Conservation (phyloP, 805 yeast genomes). For the Starmerella asiatica region DNA sequence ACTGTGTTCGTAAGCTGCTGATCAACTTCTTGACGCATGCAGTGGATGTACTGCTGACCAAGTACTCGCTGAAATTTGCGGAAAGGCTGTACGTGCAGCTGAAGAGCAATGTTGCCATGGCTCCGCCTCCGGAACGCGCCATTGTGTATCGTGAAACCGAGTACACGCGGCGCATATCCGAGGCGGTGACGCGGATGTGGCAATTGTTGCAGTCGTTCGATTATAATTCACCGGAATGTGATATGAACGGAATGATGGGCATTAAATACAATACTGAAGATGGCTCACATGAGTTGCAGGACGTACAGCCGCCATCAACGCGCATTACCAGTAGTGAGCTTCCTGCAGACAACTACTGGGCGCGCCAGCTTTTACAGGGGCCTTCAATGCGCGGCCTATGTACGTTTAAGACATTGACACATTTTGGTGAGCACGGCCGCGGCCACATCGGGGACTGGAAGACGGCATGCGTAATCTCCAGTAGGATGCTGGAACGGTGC, state of each 20-base stretch:
- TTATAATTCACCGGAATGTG: conserved; percentile 35
- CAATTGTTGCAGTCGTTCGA: conserved; percentile 54
- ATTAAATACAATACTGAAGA: neutral
- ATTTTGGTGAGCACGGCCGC: conserved; percentile 21
- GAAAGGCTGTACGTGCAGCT: conserved; percentile 26
- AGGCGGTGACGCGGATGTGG: conserved; percentile 31
- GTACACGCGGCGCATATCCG: conserved; percentile 23
- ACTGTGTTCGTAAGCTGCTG: conserved; percentile 49
- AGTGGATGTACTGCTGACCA: conserved; percentile 31
- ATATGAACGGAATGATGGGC: conserved; percentile 12
- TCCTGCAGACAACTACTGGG: conserved; percentile 11
- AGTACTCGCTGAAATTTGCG: conserved; percentile 23
- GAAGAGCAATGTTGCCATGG: conserved; percentile 22
- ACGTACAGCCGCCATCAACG: conserved; percentile 1
- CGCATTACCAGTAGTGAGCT: conserved; percentile 2
- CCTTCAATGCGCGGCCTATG: conserved; percentile 26
- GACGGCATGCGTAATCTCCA: neutral
- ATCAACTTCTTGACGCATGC: conserved; percentile 47
- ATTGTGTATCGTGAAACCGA: conserved; percentile 24
- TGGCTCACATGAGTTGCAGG: neutral
- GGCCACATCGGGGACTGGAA: conserved; percentile 4
- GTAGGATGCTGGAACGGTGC: conserved; percentile 1
- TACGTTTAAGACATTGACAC: conserved; percentile 25
- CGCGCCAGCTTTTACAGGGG: conserved; percentile 14
- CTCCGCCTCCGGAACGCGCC: conserved; percentile 20